Evolutionary conservation across 148 eudicot genomes (phyloP), one percentile per base, ranked within the genome.

Genomic region (Silene conica): DNA sequence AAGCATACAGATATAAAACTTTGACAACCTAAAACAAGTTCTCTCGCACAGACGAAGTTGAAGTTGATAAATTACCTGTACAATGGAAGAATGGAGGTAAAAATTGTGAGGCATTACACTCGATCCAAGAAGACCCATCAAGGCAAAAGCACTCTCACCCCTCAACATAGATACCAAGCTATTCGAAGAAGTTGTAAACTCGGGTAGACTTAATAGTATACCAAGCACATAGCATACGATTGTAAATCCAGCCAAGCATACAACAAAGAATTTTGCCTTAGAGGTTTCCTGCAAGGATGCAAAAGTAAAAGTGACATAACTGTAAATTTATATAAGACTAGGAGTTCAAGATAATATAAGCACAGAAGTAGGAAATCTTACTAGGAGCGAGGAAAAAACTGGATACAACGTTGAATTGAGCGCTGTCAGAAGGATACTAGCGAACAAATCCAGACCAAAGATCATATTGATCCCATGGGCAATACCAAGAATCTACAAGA

Each of bases 111-210:
- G 99, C 91, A 92, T 90, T 65, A 92, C 82, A 83, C 64, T 89
- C 41, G 97, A 92, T 76, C 99, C 97, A 73, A 95, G 96, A 74
- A 95, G 90, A 81, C 93, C 83, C 99, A 95, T 95, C 83, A 95
- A 80, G 8, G 89, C 84, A 83, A 85, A 89, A 58, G 86, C 89
- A 79, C 86, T 92, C 82, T 92, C 99, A 73, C 99, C 99, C 62
- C 85, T 86, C 78, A 92, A 86, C 78, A 85, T 88, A 10, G 85
- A 80, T 59, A 82, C 80, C 85, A 81, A 73, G 74, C 85, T 86
- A 80, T 81, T 88, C 20, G 83, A n/a, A 68, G 94, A 80, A 19
- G 83, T 41, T 0, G 97, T 81, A 77, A 78, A 82, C 67, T 89
- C 91, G 3, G 90, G 86, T 71, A 92, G 91, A 77, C 86, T 86